Evolutionary conservation across 1,284 basidiomycete genomes (phyloP), one percentile per base, ranked within the genome.

Genomic region (Cutaneotrichosporon cyanovorans): DNA sequence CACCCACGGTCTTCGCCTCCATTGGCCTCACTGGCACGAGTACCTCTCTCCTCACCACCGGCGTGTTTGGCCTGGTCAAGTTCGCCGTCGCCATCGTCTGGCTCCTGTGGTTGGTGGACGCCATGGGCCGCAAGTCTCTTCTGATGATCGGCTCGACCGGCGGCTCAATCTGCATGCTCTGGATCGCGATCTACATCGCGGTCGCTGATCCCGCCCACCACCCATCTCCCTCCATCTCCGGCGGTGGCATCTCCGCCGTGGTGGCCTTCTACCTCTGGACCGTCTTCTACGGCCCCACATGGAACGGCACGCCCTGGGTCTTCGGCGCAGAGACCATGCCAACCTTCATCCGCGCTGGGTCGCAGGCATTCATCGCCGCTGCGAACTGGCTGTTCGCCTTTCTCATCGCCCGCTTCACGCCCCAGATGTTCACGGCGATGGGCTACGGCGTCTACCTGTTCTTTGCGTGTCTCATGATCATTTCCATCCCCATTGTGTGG

Each of bases 61-160:
- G 71, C 23, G 71, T 72, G 55, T 74, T 69, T 50, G 71, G 71
- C 15, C 52, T 71, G 1, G 64, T 72, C 55, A 73, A 73, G 56
- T 55, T 55, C 18, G 25, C 59, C 19, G 51, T 48, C 22, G 53
- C 55, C 16, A 53, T 61, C 51, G 46, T 53, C 40, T 62, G 59
- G 50, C 57, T 49, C 49, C 35, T 61, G 21, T 62, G 51, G 46
- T 45, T 68, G 21, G 60, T 68, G 45, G 67, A 69, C 43, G 35
- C 51, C 18, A 50, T 53, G 19, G 66, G 66, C 1, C 53, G 66
- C 20, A 50, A 62, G 11, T 42, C 59, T 61, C 15, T 46, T 53
- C 28, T 61, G 50, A 35, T 51, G 38, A 7, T 33, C 41, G 37
- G 44, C 22, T 22, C 46, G 2, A 16, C 37, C 10, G 50, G 60